Evolutionary conservation across 257 asterid species (phyloP).

Genomic region (Orobanche coerulescens): DNA sequence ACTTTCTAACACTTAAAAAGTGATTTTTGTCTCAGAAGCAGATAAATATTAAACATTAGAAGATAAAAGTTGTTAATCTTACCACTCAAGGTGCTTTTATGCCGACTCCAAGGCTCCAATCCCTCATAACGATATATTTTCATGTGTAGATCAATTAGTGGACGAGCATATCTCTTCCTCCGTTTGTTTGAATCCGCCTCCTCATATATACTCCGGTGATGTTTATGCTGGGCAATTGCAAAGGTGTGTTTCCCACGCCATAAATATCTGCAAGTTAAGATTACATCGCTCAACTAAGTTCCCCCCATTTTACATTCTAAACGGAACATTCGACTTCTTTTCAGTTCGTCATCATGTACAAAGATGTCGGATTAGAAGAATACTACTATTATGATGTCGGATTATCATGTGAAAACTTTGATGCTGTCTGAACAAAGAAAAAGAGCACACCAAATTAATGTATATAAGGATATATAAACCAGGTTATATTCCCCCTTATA

Average conservation of each 20-base stretch:
- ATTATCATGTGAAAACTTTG: not conserved
- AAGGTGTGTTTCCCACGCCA: constrained; percentile 88
- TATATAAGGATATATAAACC: not conserved
- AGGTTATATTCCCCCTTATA: not conserved
- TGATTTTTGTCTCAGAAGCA: too few species aligned
- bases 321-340: not conserved
- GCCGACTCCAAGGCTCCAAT: constrained; percentile 72
- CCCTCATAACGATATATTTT: constrained; percentile 77
- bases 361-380: not conserved
- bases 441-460: not conserved
- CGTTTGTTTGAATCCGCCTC: constrained; percentile 91
- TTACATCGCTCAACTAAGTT: not conserved
- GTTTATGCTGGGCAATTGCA: constrained; percentile 93
- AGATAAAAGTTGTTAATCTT: constrained; percentile 18
- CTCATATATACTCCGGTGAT: constrained; percentile 63
- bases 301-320: not conserved
- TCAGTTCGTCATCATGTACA: not conserved
- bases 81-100: constrained; percentile 61
- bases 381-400: not conserved
- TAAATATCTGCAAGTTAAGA: constrained; percentile 47
- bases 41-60: not conserved
- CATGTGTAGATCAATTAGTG: constrained; percentile 81
- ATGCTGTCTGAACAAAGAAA: not conserved
- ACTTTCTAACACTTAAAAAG: not conserved
- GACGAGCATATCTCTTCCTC: constrained; percentile 95